These are phyloP conservation scores for Lathyrus oleraceus DNA, from an alignment of 306 rosid genomes.

Conservation along the genomic window DNA sequence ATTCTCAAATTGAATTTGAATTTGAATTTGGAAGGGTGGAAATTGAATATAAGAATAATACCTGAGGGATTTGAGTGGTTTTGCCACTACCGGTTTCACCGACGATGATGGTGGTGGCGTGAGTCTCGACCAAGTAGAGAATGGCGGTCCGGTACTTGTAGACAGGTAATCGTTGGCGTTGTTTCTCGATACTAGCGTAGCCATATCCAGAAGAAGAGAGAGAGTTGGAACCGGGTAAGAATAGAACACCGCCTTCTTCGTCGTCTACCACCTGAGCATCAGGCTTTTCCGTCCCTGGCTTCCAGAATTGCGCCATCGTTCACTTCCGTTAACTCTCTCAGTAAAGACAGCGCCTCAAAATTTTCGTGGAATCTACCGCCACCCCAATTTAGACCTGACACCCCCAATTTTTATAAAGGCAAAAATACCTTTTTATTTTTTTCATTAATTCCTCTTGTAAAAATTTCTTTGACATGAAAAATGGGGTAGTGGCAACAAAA, in stretches of 20 bases:
- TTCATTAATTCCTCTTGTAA: too few relatives aligned
- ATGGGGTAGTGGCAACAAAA: too few relatives aligned
- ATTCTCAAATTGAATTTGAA: constrained; percentile 11
- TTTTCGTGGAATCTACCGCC: background rate
- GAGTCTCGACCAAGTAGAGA: constrained; percentile 82
- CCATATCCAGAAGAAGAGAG: constrained; percentile 47
- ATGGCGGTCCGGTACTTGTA: constrained; percentile 79
- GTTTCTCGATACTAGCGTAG: constrained; percentile 65
- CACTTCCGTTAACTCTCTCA: background rate
- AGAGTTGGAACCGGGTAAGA: constrained; percentile 54
- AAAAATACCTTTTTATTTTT: too few relatives aligned
- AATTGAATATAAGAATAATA: background rate
- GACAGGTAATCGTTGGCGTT: constrained; percentile 87
- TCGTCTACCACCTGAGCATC: constrained; percentile 70
- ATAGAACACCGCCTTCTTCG: constrained; percentile 92
- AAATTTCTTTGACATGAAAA: too few relatives aligned
- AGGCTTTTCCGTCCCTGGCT: constrained; percentile 89
- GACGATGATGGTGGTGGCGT: constrained; percentile 80
- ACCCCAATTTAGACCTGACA: too few relatives aligned
- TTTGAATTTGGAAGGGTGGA: background rate
- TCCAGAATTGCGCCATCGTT: constrained; percentile 66
- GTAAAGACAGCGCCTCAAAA: background rate
- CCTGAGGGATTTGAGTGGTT: constrained; percentile 98
- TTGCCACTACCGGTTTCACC: constrained; percentile 98
- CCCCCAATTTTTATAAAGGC: too few relatives aligned